Evolutionary conservation across 108 stramenopile species (phyloP).

Genomic region (Skeletonema marinoi): DNA sequence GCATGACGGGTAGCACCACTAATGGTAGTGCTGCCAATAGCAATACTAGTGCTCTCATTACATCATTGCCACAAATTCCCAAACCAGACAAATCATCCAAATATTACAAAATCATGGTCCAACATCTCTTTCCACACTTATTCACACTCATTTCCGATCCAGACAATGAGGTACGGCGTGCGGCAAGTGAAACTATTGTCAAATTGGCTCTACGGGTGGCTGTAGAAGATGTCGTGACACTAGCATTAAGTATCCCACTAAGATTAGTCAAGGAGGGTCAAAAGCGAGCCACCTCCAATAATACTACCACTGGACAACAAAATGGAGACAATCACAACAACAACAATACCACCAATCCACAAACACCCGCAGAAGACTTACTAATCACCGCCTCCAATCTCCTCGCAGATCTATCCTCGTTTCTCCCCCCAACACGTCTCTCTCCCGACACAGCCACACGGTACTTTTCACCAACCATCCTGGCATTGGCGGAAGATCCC

Average conservation of each 20-base stretch:
- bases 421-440: conserved; percentile 44
- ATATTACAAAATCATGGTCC: conserved; percentile 68
- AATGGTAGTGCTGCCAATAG: neutral
- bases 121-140: conserved; percentile 62
- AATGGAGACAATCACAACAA: conserved; percentile 2
- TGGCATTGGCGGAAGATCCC: conserved; percentile 89
- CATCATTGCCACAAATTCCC: conserved; percentile 18
- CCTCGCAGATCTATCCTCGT: conserved; percentile 83
- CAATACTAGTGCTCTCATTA: neutral
- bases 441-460: conserved; percentile 49
- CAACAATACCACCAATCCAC: conserved; percentile 18
- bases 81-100: conserved; percentile 42
- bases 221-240: conserved; percentile 55
- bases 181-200: conserved; percentile 75
- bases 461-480: conserved; percentile 83
- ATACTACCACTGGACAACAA: neutral
- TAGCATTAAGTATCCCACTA: conserved; percentile 76
- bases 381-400: conserved; percentile 93
- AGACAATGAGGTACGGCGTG: conserved; percentile 85
- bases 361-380: conserved; percentile 79
- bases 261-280: conserved; percentile 55
- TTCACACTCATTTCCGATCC: conserved; percentile 62
- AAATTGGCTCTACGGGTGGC: conserved; percentile 69
- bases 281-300: conserved; percentile 9
- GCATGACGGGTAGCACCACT: conserved; percentile 7